A percentile compares a stretch with the other conserved stretches of the same genome.
Evolutionary conservation across 2,329 filamentous ascomycete species (phyloP).

Genomic region (Penicillium sp.): DNA sequence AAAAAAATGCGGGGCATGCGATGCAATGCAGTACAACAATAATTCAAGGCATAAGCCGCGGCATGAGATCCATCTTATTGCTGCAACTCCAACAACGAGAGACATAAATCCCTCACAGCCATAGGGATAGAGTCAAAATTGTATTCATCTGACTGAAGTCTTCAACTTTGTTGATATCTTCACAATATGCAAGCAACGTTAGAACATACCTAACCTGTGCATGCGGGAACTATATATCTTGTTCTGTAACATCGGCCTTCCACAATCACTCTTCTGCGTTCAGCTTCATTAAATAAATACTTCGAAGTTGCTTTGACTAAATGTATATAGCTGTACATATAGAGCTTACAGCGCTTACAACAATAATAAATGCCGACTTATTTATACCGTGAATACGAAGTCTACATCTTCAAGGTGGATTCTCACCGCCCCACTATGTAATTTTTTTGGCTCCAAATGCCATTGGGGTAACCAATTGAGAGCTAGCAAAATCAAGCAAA

Average conservation of each 20-base stretch:
- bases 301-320: background rate
- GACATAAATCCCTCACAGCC: background rate
- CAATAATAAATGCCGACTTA: too few species aligned
- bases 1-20: background rate
- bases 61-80: background rate
- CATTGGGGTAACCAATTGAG: background rate
- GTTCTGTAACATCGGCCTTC: background rate
- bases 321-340: background rate
- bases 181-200: too few species aligned
- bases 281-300: background rate
- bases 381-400: background rate
- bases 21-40: constrained; percentile 2
- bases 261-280: background rate
- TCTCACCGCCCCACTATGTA: constrained; percentile 13
- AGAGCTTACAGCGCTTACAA: background rate
- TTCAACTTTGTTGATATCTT: too few species aligned
- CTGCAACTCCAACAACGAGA: background rate
- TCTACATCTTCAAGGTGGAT: background rate
- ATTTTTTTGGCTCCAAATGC: constrained; percentile 2
- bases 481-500: background rate
- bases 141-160: too few species aligned
- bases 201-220: background rate
- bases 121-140: background rate
- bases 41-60: background rate
- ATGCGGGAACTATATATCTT: background rate